These are phyloP conservation scores for Rhipidocladum racemiflorum DNA, from an alignment of 176 grass and related monocot genomes.

Conservation along the genomic window DNA sequence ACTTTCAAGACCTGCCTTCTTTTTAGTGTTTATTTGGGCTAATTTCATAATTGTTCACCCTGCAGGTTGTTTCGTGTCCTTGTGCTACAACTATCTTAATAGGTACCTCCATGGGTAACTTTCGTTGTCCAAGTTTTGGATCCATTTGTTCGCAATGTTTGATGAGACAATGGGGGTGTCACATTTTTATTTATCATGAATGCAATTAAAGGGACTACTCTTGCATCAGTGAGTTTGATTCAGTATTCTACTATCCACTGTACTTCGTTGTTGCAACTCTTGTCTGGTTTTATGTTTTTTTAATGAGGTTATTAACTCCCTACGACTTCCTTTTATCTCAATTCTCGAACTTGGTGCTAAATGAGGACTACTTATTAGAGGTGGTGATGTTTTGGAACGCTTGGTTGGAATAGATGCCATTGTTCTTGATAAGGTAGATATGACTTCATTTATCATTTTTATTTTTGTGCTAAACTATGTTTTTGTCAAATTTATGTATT, in stretches of 20 bases:
- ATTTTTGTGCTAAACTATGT: not conserved
- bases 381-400: constrained; percentile 93
- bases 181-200: not conserved
- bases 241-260: not conserved
- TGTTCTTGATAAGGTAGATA: constrained; percentile 78
- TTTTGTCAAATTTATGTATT: not conserved
- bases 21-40: not conserved
- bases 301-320: not conserved
- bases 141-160: constrained; percentile 7
- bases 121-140: constrained; percentile 8
- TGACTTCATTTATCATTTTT: constrained; percentile 13
- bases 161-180: not conserved
- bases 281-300: constrained; percentile 3
- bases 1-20: not conserved
- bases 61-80: constrained; percentile 92
- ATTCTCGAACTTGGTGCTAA: constrained; percentile 74
- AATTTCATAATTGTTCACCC: constrained; percentile 20
- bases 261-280: not conserved
- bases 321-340: not conserved
- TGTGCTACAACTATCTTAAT: constrained; percentile 98
- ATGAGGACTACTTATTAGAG: constrained; percentile 88
- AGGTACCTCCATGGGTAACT: constrained; percentile 88
- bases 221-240: not conserved
- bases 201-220: not conserved
- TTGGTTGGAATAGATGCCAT: constrained; percentile 73